A percentile compares a stretch with the other conserved stretches of the same genome.
These are phyloP conservation scores for Aspergillus conjunctus DNA, from an alignment of 495 filamentous ascomycete genomes.

Conservation along the genomic window DNA sequence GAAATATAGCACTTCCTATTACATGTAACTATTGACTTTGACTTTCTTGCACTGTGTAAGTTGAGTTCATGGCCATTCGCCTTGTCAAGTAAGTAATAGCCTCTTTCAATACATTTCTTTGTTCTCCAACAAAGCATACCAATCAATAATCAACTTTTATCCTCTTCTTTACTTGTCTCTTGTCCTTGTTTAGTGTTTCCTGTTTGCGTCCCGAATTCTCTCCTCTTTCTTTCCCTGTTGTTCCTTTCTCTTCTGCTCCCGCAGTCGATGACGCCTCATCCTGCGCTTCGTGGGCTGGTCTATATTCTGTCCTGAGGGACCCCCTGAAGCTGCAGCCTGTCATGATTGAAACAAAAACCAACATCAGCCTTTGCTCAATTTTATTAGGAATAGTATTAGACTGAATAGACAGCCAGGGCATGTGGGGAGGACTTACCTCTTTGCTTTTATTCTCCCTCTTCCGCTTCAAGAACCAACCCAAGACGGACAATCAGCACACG, in stretches of 20 bases:
- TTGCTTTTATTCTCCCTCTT: too few species aligned
- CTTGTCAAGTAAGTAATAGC: not conserved
- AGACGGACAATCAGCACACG: too few species aligned
- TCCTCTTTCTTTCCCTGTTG: not conserved
- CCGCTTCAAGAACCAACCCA: too few species aligned
- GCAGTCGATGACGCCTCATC: not conserved
- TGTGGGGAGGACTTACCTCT: too few species aligned
- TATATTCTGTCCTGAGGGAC: not conserved
- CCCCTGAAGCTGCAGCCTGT: not conserved
- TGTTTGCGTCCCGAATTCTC: not conserved
- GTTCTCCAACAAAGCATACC: not conserved
- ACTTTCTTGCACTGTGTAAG: not conserved
- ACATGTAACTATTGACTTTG: constrained; percentile 29
- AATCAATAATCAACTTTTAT: not conserved
- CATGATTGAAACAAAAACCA: not conserved
- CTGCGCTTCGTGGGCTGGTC: not conserved
- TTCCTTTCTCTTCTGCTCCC: not conserved
- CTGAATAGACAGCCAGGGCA: too few species aligned
- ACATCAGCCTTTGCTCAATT: too few species aligned
- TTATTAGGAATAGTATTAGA: too few species aligned
- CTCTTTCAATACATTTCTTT: not conserved
- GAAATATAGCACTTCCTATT: constrained; percentile 32
- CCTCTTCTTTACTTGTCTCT: not conserved
- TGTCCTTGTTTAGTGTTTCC: not conserved
- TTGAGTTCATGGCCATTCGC: not conserved